Conservation (phyloP, 179 eudicot genomes). For the Spinacia oleracea region DNA sequence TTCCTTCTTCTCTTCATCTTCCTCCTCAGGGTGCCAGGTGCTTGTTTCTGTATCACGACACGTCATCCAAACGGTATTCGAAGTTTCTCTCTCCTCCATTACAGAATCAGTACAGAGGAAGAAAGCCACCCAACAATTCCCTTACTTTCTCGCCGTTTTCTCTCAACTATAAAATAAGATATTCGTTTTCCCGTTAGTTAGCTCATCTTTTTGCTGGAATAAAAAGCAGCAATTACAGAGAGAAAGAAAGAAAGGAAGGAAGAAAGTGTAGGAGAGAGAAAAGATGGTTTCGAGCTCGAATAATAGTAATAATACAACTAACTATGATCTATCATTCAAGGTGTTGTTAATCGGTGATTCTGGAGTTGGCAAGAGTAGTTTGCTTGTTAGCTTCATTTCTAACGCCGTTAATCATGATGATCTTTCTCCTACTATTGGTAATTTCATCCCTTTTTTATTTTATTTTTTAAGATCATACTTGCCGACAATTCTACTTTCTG, state of each 20-base stretch:
- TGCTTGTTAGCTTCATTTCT: constrained; percentile 47
- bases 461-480: not conserved
- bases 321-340: constrained; percentile 49
- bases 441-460: not conserved
- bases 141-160: not conserved
- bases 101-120: not conserved
- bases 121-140: not conserved
- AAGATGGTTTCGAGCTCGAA: constrained; percentile 31
- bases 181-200: not conserved
- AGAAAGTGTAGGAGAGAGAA: not conserved
- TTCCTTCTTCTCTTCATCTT: not conserved
- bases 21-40: constrained; percentile 5
- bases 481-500: not conserved
- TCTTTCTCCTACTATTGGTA: constrained; percentile 46
- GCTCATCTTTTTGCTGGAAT: not conserved
- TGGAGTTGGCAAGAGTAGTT: constrained; percentile 50
- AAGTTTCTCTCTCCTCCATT: not conserved
- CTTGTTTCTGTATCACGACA: not conserved
- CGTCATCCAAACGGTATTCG: not conserved
- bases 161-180: not conserved
- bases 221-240: not conserved
- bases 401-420: constrained; percentile 26
- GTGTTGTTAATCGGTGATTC: constrained; percentile 48
- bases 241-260: too few relatives aligned
- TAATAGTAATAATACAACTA: not conserved